A percentile compares a stretch with the other conserved stretches of the same genome.
Conservation (phyloP, 2,329 filamentous ascomycete species). For the Albophoma yamanashiensis region DNA sequence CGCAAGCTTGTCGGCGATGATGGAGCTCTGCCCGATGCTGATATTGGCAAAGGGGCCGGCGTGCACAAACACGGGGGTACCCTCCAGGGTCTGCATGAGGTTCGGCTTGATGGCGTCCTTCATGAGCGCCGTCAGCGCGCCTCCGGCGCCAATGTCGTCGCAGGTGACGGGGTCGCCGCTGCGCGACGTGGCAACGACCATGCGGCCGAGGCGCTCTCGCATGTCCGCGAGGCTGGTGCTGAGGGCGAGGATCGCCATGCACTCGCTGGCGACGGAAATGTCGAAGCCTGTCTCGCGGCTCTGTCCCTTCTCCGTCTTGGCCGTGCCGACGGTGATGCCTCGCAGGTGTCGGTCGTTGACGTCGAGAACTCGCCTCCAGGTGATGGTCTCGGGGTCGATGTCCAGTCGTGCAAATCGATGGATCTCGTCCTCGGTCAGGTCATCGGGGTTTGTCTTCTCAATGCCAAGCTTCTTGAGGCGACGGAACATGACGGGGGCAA, state of each 20-base stretch:
- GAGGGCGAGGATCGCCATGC: constrained; percentile 94
- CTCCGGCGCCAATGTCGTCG: constrained; percentile 87
- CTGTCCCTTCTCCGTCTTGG: constrained; percentile 82
- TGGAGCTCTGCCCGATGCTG: constrained; percentile 90
- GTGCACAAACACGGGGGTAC: constrained; percentile 94
- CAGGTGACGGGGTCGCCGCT: constrained; percentile 86
- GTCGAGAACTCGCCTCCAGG: constrained; percentile 90
- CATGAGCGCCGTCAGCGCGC: constrained; percentile 89
- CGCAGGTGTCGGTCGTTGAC: constrained; percentile 94
- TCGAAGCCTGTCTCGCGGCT: constrained; percentile 89
- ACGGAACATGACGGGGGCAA: constrained; percentile 84
- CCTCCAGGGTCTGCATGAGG: constrained; percentile 95
- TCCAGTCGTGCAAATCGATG: constrained; percentile 82
- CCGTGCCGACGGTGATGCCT: constrained; percentile 79
- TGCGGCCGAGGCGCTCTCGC: constrained; percentile 84
- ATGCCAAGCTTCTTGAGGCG: constrained; percentile 94
- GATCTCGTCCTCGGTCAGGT: constrained; percentile 85
- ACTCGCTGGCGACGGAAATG: constrained; percentile 94
- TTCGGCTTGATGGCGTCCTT: constrained; percentile 98
- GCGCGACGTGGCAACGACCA: constrained; percentile 87
- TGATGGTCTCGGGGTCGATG: constrained; percentile 94
- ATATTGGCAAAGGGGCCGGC: constrained; percentile 98
- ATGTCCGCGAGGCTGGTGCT: constrained; percentile 82
- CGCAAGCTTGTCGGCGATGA: constrained; percentile 89
- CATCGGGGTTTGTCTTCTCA: constrained; percentile 84